A percentile compares a stretch with the other conserved stretches of the same genome.
Conservation (phyloP, 805 yeast genomes). For the Clavispora fructus region DNA sequence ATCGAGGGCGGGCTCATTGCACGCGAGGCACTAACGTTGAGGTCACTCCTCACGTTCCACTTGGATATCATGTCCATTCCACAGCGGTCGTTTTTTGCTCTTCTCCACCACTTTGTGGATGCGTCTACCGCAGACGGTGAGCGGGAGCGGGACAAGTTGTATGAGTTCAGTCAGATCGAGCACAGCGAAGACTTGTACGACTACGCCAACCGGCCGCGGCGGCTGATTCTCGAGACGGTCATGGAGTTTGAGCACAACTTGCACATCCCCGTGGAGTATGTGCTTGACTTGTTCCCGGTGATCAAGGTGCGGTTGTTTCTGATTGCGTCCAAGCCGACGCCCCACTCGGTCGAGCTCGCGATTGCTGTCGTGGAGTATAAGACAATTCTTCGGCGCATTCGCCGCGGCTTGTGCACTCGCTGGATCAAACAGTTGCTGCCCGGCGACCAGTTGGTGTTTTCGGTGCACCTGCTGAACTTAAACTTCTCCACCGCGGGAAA, state of each 20-base stretch:
- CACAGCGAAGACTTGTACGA: constrained; percentile 80
- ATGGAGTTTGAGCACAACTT: constrained; percentile 73
- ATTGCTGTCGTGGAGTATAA: constrained; percentile 83
- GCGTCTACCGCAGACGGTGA: constrained; percentile 49
- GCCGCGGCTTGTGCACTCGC: constrained; percentile 79
- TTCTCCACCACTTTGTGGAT: constrained; percentile 61
- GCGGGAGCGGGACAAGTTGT: constrained; percentile 69
- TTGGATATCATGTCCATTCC: constrained; percentile 82
- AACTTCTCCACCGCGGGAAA: constrained; percentile 18
- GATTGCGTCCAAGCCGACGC: constrained; percentile 60
- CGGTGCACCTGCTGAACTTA: constrained; percentile 44
- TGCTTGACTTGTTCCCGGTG: constrained; percentile 72
- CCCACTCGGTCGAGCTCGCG: constrained; percentile 52
- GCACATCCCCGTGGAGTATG: constrained; percentile 66
- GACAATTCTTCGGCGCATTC: constrained; percentile 68
- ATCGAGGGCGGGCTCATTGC: constrained; percentile 59
- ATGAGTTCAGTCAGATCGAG: constrained; percentile 66
- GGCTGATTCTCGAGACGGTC: constrained; percentile 80
- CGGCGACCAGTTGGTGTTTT: constrained; percentile 50
- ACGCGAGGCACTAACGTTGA: constrained; percentile 50
- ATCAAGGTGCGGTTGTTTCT: constrained; percentile 81
- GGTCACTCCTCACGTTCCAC: constrained; percentile 71
- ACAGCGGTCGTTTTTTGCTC: constrained; percentile 71
- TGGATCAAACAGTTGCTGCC: constrained; percentile 54
- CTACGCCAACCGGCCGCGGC: constrained; percentile 88